These are phyloP conservation scores for Lentinus brumalis DNA, from an alignment of 768 basidiomycete species.

Conservation along the genomic window DNA sequence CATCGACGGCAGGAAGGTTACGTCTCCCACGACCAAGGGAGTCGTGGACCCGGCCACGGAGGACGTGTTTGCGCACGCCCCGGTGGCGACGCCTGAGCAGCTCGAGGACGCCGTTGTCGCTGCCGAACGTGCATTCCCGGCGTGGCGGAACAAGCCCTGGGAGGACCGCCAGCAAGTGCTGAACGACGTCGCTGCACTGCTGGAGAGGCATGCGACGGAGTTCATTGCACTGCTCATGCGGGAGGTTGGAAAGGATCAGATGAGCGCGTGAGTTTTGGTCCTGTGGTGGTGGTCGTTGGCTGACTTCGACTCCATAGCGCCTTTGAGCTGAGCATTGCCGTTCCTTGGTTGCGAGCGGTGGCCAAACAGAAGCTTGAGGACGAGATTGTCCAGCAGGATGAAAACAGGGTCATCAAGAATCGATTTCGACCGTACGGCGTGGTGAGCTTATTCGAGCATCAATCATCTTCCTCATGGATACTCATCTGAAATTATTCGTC, in stretches of 20 bases:
- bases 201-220: neutral
- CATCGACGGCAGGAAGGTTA: conserved; percentile 11
- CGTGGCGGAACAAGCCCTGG: conserved; percentile 9
- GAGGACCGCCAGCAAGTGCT: conserved; percentile 7
- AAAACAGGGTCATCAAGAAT: neutral
- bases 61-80: conserved; percentile 7
- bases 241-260: conserved; percentile 11
- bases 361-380: conserved; percentile 3
- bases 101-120: conserved; percentile 13
- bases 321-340: neutral
- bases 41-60: conserved; percentile 16
- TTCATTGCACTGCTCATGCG: conserved; percentile 7
- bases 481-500: no score
- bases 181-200: neutral
- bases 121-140: conserved; percentile 9
- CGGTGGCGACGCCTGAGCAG: conserved; percentile 10
- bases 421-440: conserved; percentile 12
- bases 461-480: neutral
- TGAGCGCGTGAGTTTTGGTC: conserved; percentile 2
- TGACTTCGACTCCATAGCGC: neutral
- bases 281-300: neutral
- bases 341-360: neutral
- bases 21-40: neutral
- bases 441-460: neutral
- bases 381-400: neutral